Evolutionary conservation across 2,329 filamentous ascomycete genomes (phyloP), one percentile per base, ranked within the genome.

Genomic region (Lachnellula cervina): DNA sequence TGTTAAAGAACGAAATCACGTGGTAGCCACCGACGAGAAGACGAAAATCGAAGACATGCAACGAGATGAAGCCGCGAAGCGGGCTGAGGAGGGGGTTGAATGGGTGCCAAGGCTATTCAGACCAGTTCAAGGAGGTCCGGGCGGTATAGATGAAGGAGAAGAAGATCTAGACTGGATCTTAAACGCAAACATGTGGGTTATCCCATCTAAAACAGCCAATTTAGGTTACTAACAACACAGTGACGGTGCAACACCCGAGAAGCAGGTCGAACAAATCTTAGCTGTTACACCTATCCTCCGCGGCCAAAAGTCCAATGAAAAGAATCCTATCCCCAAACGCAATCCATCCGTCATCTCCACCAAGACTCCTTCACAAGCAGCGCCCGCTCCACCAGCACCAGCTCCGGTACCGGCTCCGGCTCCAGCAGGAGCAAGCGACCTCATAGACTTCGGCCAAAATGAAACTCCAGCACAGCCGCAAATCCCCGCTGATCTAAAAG

Each of bases 111-210:
- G 86, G 60, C 80, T 97, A 13, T 99, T 99, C 78, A 82, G 91
- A 58, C 75, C 76, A 48, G 87, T 95, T 11, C 80, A 82, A 45
- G 84, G 85, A 23, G 88, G 86, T 1, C 83, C 85, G 1, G 87
- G 86, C 34, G 86, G 84, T 1, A 69, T 80, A 4, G 89, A 94
- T 60, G 86, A 93, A 69, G 89, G 89, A 28, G 89, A 95, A 70
- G 90, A 95, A 69, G 90, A 89, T 62, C 76, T 99, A 32, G 94
- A 97, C 72, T 99, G 90, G 90, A 92, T 97, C 67, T 89, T 99
- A 67, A 88, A 93, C 71, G 87, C 92, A 1, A 79, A 86, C 54
- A 82, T 99, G 91, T 96, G 73, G 72, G 83, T 71, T 35, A 2
- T 35, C 23, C 28, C 49, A 23, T 19, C 43, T 32, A 4, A 8